phyloP scores from a whole-genome alignment of 2,329 filamentous ascomycete species.

The Exophiala sp. region DNA sequence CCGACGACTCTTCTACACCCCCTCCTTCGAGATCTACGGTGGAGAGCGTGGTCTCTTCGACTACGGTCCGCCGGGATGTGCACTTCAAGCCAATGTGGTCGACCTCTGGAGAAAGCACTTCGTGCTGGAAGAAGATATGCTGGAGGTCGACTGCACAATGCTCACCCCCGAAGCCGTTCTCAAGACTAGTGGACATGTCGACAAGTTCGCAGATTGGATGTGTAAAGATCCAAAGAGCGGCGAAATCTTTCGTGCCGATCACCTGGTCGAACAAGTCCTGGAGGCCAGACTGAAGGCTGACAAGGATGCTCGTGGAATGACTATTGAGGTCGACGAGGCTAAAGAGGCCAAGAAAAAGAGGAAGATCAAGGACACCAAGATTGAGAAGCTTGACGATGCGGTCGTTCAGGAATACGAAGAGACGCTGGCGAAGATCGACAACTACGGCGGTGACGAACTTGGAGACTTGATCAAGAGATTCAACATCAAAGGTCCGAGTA shows the following conservation, averaged over 20 bases:
- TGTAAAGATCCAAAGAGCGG: constrained; percentile 97
- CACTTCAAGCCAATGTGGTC: constrained; percentile 81
- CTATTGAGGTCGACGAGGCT: constrained; percentile 62
- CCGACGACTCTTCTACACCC: constrained; percentile 89
- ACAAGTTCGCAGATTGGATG: constrained; percentile 99
- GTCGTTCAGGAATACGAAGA: constrained; percentile 88
- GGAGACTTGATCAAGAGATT: constrained; percentile 86
- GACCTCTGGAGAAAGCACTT: constrained; percentile 93
- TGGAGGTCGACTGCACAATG: constrained; percentile 91
- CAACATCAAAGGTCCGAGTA: constrained; percentile 83
- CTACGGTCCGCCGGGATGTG: constrained; percentile 84
- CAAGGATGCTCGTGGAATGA: constrained; percentile 85
- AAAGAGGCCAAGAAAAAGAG: constrained; percentile 91
- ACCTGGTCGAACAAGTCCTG: constrained; percentile 91
- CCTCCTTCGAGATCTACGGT: constrained; percentile 92
- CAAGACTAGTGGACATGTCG: constrained; percentile 94
- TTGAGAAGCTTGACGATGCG: constrained; percentile 80
- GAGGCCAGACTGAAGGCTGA: constrained; percentile 83
- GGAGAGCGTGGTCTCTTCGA: constrained; percentile 87
- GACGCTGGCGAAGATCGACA: constrained; percentile 89
- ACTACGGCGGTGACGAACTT: constrained; percentile 83
- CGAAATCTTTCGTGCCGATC: constrained; percentile 93
- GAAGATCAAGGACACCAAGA: constrained; percentile 70
- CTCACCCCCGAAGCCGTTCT: constrained; percentile 89
- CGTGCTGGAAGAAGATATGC: constrained; percentile 88